Conservation (phyloP, 2,329 filamentous ascomycete genomes). For the Phaeoacremonium minimum region DNA sequence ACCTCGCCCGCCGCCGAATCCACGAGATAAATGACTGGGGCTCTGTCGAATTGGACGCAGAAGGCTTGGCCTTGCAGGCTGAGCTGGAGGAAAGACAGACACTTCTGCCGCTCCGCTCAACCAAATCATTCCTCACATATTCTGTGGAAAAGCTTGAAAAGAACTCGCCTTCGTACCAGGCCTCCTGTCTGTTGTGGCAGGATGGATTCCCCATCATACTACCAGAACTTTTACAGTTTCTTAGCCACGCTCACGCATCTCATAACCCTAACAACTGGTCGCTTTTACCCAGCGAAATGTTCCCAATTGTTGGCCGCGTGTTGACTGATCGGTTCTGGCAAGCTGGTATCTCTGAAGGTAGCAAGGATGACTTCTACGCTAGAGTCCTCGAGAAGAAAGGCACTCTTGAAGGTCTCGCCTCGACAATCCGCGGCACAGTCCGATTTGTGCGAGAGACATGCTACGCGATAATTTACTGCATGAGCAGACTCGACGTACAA, state of each 20-base stretch:
- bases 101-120: slow-evolving; percentile 74
- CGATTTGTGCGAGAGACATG: slow-evolving; percentile 87
- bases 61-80: slow-evolving; percentile 74
- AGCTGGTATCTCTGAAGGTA: slow-evolving; percentile 91
- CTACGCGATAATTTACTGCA: slow-evolving; percentile 90
- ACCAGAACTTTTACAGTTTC: slow-evolving; percentile 78
- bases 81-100: slow-evolving; percentile 74
- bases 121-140: slow-evolving; percentile 87
- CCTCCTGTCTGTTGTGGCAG: slow-evolving; percentile 79
- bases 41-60: slow-evolving; percentile 67
- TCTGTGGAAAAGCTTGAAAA: slow-evolving; percentile 87
- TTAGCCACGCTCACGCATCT: slow-evolving; percentile 86
- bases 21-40: slow-evolving; percentile 82
- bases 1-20: slow-evolving; percentile 69
- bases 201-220: slow-evolving; percentile 77
- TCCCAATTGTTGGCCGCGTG: slow-evolving; percentile 72
- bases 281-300: slow-evolving; percentile 70
- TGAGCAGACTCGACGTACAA: slow-evolving; percentile 79
- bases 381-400: slow-evolving; percentile 83
- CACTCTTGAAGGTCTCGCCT: slow-evolving; percentile 90
- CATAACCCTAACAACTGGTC: slow-evolving; percentile 85
- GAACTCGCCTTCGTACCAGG: slow-evolving; percentile 65
- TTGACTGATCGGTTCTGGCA: slow-evolving; percentile 98
- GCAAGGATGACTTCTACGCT: slow-evolving; percentile 94
- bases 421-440: slow-evolving; percentile 83